Conservation (phyloP, 1,284 basidiomycete species). For the Inonotus obliquus region DNA sequence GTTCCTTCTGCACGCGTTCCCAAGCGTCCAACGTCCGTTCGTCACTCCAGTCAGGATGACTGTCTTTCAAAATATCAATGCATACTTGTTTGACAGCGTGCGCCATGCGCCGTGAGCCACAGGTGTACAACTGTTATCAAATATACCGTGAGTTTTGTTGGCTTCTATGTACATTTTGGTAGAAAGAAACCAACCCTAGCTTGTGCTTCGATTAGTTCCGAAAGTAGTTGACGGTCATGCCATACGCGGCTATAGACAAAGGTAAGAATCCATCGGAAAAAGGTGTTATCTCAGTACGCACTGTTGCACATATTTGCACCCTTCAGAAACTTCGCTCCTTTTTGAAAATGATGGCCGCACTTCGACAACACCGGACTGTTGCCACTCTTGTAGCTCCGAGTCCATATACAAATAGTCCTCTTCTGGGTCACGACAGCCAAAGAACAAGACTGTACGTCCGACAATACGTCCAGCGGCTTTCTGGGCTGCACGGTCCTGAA, state of each 20-base stretch:
- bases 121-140: slow-evolving; percentile 39
- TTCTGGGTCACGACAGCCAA: slow-evolving; percentile 42
- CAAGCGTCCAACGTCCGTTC: slow-evolving; percentile 29
- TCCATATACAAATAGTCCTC: slow-evolving; percentile 40
- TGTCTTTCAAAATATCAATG: slow-evolving; percentile 34
- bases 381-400: slow-evolving; percentile 40
- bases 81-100: slow-evolving; percentile 36
- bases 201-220: slow-evolving; percentile 30
- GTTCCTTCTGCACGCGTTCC: slow-evolving; percentile 32
- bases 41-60: slow-evolving; percentile 23
- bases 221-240: slow-evolving; percentile 38
- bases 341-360: slow-evolving; percentile 47
- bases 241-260: slow-evolving; percentile 36
- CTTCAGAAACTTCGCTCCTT: slow-evolving; percentile 32
- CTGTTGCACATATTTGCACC: slow-evolving; percentile 49
- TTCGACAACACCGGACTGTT: slow-evolving; percentile 40
- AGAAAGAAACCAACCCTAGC: slow-evolving; percentile 27
- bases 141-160: neutral
- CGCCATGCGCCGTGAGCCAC: slow-evolving; percentile 40
- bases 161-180: neutral
- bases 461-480: slow-evolving; percentile 42
- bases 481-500: slow-evolving; percentile 50
- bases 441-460: slow-evolving; percentile 42
- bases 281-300: slow-evolving; percentile 26
- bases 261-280: neutral